Conservation (phyloP, 805 yeast species). For the Candida nonsorbophila region DNA sequence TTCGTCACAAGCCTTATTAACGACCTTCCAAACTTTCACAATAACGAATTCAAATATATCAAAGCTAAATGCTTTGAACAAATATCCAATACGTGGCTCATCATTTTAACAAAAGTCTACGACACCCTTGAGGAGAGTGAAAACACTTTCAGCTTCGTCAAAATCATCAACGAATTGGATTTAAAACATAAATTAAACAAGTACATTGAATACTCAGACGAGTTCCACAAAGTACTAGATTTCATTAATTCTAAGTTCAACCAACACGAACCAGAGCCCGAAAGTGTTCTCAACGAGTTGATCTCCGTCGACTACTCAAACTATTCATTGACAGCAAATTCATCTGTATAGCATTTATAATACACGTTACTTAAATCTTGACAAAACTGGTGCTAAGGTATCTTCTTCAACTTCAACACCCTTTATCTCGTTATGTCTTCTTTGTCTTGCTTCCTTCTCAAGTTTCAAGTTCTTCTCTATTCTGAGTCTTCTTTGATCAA, state of each 20-base stretch:
- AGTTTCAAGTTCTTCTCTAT: slow-evolving; percentile 66
- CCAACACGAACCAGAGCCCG: slow-evolving; percentile 8
- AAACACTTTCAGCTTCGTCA: slow-evolving; percentile 17
- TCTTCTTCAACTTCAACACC: slow-evolving; percentile 53
- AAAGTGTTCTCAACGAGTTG: slow-evolving; percentile 24
- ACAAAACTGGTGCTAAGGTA: slow-evolving; percentile 42
- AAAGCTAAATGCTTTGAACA: slow-evolving; percentile 55
- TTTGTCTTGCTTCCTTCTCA: slow-evolving; percentile 68
- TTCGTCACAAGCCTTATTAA: slow-evolving; percentile 55
- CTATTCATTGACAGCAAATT: slow-evolving; percentile 36
- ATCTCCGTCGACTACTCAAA: slow-evolving; percentile 40
- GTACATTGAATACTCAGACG: slow-evolving; percentile 39
- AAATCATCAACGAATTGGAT: slow-evolving; percentile 28
- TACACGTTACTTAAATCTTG: slow-evolving; percentile 38
- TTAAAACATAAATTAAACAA: slow-evolving; percentile 37
- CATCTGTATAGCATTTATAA: too few species aligned
- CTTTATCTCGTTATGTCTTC: slow-evolving; percentile 31
- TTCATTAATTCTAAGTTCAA: slow-evolving; percentile 27
- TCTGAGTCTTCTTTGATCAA: slow-evolving; percentile 78
- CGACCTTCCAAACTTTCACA: slow-evolving; percentile 61
- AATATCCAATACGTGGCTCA: slow-evolving; percentile 53
- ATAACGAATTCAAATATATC: slow-evolving; percentile 49
- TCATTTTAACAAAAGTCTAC: slow-evolving; percentile 28
- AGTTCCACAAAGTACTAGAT: slow-evolving; percentile 40
- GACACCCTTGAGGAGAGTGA: slow-evolving; percentile 11